Conservation (phyloP, 441 rosid genomes). For the Hura crepitans region DNA sequence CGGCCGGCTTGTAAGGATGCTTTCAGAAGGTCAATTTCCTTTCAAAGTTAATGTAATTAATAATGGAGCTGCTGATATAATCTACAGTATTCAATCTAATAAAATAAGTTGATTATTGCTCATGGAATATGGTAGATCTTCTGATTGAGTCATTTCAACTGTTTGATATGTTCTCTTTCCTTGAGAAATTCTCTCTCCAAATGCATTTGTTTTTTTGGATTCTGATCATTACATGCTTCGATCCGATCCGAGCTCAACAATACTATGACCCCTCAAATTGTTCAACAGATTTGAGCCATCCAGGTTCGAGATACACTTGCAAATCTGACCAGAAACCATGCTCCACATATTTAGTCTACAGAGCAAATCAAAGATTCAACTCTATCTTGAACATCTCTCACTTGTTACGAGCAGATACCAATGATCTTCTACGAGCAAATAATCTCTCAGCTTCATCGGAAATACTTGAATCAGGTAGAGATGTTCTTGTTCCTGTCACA, state of each 20-base stretch:
- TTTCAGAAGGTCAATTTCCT: not conserved
- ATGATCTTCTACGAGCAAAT: constrained; percentile 31
- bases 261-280: constrained; percentile 38
- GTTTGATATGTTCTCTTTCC: not conserved
- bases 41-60: not conserved
- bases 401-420: constrained; percentile 31
- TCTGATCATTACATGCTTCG: constrained; percentile 19
- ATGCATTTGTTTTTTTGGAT: constrained; percentile 32
- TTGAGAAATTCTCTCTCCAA: not conserved
- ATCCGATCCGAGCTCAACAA: constrained; percentile 35
- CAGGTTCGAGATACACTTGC: constrained; percentile 53
- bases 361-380: constrained; percentile 34
- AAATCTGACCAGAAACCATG: constrained; percentile 30
- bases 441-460: constrained; percentile 23
- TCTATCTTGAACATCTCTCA: constrained; percentile 32
- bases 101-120: constrained; percentile 7
- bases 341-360: constrained; percentile 41
- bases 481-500: constrained; percentile 40
- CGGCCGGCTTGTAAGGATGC: constrained; percentile 18
- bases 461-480: constrained; percentile 36
- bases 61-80: constrained; percentile 7
- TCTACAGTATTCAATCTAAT: not conserved
- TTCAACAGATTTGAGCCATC: constrained; percentile 21
- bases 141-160: not conserved
- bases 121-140: not conserved